These are phyloP conservation scores for Exophiala lecanii-corni DNA, from an alignment of 2,329 filamentous ascomycete species.

Conservation along the genomic window DNA sequence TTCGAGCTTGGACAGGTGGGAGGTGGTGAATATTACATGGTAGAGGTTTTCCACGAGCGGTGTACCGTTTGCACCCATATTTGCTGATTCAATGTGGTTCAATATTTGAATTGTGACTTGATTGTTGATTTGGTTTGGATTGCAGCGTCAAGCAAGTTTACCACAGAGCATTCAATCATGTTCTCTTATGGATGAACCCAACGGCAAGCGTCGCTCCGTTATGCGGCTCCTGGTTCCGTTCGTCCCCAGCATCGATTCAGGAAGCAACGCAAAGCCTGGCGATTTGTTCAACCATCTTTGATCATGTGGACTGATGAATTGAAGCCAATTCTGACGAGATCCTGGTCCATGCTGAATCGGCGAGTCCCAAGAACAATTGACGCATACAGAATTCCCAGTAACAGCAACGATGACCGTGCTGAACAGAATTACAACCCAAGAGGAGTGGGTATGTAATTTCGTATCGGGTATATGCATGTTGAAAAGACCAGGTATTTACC, in stretches of 20 bases:
- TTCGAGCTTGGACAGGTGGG: slow-evolving; percentile 20
- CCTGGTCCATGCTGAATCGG: no score
- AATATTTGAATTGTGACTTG: background rate
- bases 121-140: no score
- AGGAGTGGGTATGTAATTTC: no score
- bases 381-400: no score
- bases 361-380: no score
- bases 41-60: slow-evolving; percentile 23
- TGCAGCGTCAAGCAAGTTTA: no score
- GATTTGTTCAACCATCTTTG: background rate
- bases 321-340: no score
- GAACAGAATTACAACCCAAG: no score
- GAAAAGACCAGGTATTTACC: no score
- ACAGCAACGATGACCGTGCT: no score
- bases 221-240: background rate
- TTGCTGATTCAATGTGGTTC: background rate
- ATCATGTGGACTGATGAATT: slow-evolving; percentile 2
- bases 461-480: no score
- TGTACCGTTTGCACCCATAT: slow-evolving; percentile 16
- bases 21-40: slow-evolving; percentile 28
- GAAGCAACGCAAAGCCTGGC: background rate
- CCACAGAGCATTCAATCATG: background rate
- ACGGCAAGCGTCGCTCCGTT: background rate
- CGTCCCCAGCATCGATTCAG: background rate
- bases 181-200: background rate